A percentile compares a stretch with the other conserved stretches of the same genome.
These are phyloP conservation scores for Rhizopus stolonifer DNA, from an alignment of 371 early-diverging fungal species.

Conservation along the genomic window DNA sequence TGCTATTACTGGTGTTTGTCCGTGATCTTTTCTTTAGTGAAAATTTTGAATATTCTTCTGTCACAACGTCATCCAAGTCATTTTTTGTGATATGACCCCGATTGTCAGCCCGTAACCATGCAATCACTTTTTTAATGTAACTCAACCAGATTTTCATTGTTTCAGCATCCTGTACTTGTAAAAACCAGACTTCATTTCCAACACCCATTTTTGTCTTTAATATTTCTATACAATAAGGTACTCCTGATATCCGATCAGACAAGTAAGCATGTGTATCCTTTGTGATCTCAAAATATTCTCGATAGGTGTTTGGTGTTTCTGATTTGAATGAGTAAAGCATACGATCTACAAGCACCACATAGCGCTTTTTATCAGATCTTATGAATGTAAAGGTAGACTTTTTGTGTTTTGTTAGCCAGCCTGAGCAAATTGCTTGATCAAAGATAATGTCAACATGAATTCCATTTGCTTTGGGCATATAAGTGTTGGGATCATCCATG, in stretches of 20 bases:
- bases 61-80: too few species aligned
- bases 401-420: slow-evolving; percentile 36
- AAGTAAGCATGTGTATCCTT: slow-evolving; percentile 33
- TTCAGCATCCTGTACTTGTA: slow-evolving; percentile 34
- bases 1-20: too few species aligned
- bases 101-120: slow-evolving; percentile 8
- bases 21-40: too few species aligned
- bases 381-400: slow-evolving; percentile 39
- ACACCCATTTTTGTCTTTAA: slow-evolving; percentile 21
- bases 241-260: slow-evolving; percentile 34
- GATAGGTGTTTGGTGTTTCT: slow-evolving; percentile 24
- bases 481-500: slow-evolving; percentile 9
- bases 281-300: slow-evolving; percentile 37
- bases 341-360: slow-evolving; percentile 34
- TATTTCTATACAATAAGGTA: slow-evolving; percentile 35
- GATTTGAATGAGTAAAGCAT: slow-evolving; percentile 37
- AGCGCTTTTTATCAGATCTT: slow-evolving; percentile 28
- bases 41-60: too few species aligned
- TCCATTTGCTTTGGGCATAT: slow-evolving; percentile 9
- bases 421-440: slow-evolving; percentile 26
- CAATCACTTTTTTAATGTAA: slow-evolving; percentile 29
- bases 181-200: slow-evolving; percentile 20
- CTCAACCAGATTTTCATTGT: slow-evolving; percentile 39
- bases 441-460: slow-evolving; percentile 10
- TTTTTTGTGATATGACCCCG: too few species aligned